Evolutionary conservation across 768 basidiomycete species (phyloP).

Genomic region (Tricholomella constricta): DNA sequence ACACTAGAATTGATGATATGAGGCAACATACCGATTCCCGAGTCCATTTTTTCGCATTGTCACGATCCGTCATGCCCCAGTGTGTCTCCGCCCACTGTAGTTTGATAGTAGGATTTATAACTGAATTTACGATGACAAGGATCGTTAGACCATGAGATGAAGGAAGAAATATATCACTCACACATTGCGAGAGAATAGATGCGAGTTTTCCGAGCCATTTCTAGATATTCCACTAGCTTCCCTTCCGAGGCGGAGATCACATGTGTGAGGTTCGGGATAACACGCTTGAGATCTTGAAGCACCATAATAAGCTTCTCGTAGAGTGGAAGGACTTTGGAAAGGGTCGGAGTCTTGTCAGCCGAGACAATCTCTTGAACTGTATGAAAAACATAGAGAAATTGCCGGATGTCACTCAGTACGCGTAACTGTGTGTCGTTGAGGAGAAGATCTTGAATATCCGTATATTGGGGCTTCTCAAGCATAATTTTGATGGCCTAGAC

Average conservation of each 20-base stretch:
- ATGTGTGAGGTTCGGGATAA: slow-evolving; percentile 12
- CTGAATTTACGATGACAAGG: slow-evolving; percentile 5
- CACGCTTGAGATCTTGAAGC: slow-evolving; percentile 7
- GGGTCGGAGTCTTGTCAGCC: slow-evolving; percentile 26
- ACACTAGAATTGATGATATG: background rate
- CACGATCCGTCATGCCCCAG: background rate
- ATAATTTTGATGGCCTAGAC: slow-evolving; percentile 8
- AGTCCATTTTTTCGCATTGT: slow-evolving; percentile 2
- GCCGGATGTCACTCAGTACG: slow-evolving; percentile 24
- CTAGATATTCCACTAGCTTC: slow-evolving; percentile 22
- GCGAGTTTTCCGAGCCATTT: slow-evolving; percentile 12
- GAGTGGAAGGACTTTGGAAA: slow-evolving; percentile 26
- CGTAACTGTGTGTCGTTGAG: slow-evolving; percentile 16
- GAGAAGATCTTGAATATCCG: slow-evolving; percentile 10
- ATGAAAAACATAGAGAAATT: slow-evolving; percentile 24
- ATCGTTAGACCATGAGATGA: background rate
- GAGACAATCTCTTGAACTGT: slow-evolving; percentile 10
- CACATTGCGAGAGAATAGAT: slow-evolving; percentile 21
- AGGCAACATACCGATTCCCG: slow-evolving; percentile 1
- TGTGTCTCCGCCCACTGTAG: slow-evolving; percentile 7
- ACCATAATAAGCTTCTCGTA: slow-evolving; percentile 27
- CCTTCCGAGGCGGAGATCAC: slow-evolving; percentile 15
- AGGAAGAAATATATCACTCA: slow-evolving; percentile 5
- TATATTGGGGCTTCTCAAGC: slow-evolving; percentile 3
- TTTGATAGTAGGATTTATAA: slow-evolving; percentile 20